Conservation (phyloP, 352 stramenopile species). For the Phytophthora hybrid region DNA sequence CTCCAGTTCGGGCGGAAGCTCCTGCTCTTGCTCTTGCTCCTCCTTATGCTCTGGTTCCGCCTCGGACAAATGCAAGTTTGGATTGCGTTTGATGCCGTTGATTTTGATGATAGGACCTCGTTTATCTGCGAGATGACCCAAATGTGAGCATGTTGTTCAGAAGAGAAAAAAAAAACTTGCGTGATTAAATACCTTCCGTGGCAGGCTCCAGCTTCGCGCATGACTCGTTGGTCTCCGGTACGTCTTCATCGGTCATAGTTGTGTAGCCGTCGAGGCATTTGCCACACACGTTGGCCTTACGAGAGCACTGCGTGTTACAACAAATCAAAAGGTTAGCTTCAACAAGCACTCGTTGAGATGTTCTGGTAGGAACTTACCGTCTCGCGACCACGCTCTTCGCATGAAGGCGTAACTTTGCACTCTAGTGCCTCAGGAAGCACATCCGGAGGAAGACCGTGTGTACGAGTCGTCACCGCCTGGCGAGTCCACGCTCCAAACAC, state of each 20-base stretch:
- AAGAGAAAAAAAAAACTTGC: not conserved
- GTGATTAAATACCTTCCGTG: constrained; percentile 20
- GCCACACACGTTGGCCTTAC: constrained; percentile 64
- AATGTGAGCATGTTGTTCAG: not conserved
- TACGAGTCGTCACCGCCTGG: constrained; percentile 56
- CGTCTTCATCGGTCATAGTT: constrained; percentile 9
- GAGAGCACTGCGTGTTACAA: constrained; percentile 45
- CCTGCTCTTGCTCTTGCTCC: constrained; percentile 5
- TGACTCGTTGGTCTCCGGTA: constrained; percentile 39
- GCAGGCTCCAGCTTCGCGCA: constrained; percentile 36
- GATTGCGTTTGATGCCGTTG: constrained; percentile 72
- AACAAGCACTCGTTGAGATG: not conserved
- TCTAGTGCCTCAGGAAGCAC: constrained; percentile 67
- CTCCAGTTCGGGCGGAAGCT: not conserved
- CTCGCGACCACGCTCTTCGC: constrained; percentile 60
- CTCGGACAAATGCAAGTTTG: constrained; percentile 35
- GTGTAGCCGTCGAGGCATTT: constrained; percentile 72
- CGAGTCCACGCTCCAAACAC: constrained; percentile 71
- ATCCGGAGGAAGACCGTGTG: constrained; percentile 69
- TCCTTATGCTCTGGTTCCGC: constrained; percentile 15
- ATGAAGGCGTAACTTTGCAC: constrained; percentile 56
- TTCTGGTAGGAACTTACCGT: constrained; percentile 32
- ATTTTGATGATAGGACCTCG: constrained; percentile 63
- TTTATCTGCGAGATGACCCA: constrained; percentile 8
- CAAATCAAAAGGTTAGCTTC: not conserved